Base-by-base conservation (phyloP, 2,329 filamentous ascomycete genomes). In the Tolypocladium guangdongense region DNA sequence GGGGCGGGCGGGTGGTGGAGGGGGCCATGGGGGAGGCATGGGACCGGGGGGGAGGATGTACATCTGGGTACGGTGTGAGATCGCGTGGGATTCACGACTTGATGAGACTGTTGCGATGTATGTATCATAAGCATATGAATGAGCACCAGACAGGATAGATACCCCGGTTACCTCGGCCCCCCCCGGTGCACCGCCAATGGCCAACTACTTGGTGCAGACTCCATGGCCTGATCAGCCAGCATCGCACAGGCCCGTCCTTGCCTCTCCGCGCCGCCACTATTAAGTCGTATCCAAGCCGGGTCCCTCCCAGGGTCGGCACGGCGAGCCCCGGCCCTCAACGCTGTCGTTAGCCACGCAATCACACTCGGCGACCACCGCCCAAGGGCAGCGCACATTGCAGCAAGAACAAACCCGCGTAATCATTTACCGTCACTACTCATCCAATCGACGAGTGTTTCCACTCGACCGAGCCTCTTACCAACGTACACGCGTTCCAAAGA, bases 51-150 rank as follows among this genome's bases (percentile, higher is more conserved):
- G 4, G 55, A 50, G 7, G 53, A 58, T 12, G 50, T 22, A 16
- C 53, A 56, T 4, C 11, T 55, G 37, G 54, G 48, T 18, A 50
- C 39, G 33, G 55, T 56, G 20, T 57, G 36, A 32, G 41, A 14
- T 5, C 20, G 24, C 7, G 11, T n/a, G 43, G 16, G 16, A 32
- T 32, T 18, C 43, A 46, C 27, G 27, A n/a, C 18, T 32, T 7
- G 24, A 30, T 45, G 24, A 30, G 16, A n/a, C 8, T 30, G 38
- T 18, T 2, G 4, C 18, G 8, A 30, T n/a, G 7, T 12, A 46
- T 32, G 43, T 32, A n/a, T 45, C 41, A 45, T 46, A 27, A 46
- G 43, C 16, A 32, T 46, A 46, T 32, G 27, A 32, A 32, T 32
- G 27, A 46, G 24, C 24, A 46, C 32, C 32, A 32, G 43, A 32